Evolutionary conservation across 2,329 filamentous ascomycete genomes (phyloP), one percentile per base, ranked within the genome.

Genomic region (Exserohilum turcica): DNA sequence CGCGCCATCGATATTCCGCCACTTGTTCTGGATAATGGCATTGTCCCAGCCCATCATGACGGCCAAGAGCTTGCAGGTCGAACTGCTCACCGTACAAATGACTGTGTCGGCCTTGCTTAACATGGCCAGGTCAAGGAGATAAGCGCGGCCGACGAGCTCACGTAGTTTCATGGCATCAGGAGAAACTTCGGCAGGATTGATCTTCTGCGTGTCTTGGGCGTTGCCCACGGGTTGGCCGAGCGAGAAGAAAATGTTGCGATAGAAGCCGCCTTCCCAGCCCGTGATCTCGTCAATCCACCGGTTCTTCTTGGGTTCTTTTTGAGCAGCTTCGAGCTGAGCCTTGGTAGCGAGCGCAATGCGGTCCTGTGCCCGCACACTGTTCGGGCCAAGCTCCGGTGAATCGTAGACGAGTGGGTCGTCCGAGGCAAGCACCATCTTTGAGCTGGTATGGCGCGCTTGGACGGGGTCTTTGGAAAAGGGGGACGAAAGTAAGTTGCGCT

Each of bases 191-290:
- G 60, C 53, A 35, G 45, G 53, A 21, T 62, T 61, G 32, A 66
- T 52, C 27, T 65, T 60, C 43, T 43, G 55, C 44, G 64, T 48
- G 33, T 69, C 68, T 7, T 65, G 43, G 1, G 71, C 69, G 38
- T 73, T 72, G 4, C 59, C 52, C 1, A 64, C 61, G 5, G 74
- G 69, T 47, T 70, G 61, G 3, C 89, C 91, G 1, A 95, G 79
- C 44, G 86, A 88, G 85, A 89, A 92, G 74, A 95, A 95, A 75
- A 94, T 87, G 64, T 85, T 83, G 12, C 84, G 82, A 74, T 89
- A 95, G 78, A 95, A 96, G 1, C 91, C 91, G 15, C 91, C 91
- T 71, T 95, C 91, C 91, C 91, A 95, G 27, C 91, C 91, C 35
- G 90, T 86, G 1, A 86, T 84, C 68, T 92, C 87, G 54, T 92